Conservation (phyloP, 352 stramenopile species). For the Stramenopiles sp. region DNA sequence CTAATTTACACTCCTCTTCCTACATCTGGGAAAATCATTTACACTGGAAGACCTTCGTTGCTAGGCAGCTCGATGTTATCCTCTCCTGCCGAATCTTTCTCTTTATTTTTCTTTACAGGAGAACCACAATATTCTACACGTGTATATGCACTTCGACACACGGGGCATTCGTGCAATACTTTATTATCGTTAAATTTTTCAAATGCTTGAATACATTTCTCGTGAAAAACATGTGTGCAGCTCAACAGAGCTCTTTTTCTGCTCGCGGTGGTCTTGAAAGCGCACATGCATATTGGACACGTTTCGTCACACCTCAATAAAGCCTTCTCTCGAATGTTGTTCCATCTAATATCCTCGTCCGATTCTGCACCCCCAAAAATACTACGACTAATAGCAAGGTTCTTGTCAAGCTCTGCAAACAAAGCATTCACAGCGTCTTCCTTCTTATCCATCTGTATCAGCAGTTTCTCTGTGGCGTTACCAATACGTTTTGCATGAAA, state of each 20-base stretch:
- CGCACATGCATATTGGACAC: background rate
- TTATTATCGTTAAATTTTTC: background rate
- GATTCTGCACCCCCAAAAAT: background rate
- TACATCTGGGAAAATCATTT: no score
- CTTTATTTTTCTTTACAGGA: background rate
- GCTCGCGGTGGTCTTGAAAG: background rate
- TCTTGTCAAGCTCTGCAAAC: background rate
- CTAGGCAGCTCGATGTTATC: no score
- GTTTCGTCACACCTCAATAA: background rate
- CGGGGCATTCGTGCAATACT: background rate
- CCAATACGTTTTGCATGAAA: background rate
- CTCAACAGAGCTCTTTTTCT: background rate
- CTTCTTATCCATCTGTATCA: background rate
- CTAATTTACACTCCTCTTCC: no score
- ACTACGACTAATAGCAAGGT: background rate
- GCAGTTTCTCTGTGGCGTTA: background rate
- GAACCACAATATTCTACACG: background rate
- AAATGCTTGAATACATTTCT: background rate
- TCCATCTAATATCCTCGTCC: background rate
- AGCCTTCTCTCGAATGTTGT: background rate
- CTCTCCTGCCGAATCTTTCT: no score
- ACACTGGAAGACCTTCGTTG: no score
- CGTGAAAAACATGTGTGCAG: background rate
- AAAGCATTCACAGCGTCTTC: background rate
- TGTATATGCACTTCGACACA: background rate